phyloP scores from a whole-genome alignment of 768 basidiomycete species.

The Saitozyma sp. region DNA sequence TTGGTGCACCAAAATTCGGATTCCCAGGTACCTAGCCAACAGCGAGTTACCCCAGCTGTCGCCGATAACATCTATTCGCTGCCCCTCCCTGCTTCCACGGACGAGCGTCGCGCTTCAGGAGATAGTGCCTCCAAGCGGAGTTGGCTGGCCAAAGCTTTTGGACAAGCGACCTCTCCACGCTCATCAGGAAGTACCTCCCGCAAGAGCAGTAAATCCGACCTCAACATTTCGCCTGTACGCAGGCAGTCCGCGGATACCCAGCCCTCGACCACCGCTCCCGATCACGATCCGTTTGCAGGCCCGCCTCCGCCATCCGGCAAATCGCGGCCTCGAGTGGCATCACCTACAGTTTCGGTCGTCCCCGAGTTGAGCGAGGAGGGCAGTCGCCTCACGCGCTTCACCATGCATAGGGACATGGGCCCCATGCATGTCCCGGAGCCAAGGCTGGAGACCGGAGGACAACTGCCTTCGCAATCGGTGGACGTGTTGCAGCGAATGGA shows the following conservation, averaged over 20 bases:
- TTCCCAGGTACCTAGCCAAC: conserved; percentile 40
- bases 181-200: conserved; percentile 29
- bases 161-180: conserved; percentile 24
- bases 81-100: conserved; percentile 19
- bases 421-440: not conserved
- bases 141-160: conserved; percentile 53
- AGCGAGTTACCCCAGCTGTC: conserved; percentile 16
- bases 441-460: not conserved
- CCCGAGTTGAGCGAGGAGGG: conserved; percentile 43
- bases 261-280: conserved; percentile 37
- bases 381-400: conserved; percentile 23
- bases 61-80: conserved; percentile 33
- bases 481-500: conserved; percentile 44
- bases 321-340: conserved; percentile 47
- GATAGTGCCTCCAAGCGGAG: conserved; percentile 40
- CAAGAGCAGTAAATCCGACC: conserved; percentile 27
- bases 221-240: not conserved
- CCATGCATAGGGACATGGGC: conserved; percentile 3
- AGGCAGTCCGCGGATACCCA: not conserved
- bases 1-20: conserved; percentile 47
- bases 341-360: conserved; percentile 45
- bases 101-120: conserved; percentile 27
- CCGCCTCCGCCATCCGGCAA: conserved; percentile 69
- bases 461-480: conserved; percentile 13
- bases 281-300: conserved; percentile 67